phyloP scores from a whole-genome alignment of 805 yeast species.

The Sungouiella blattae region DNA sequence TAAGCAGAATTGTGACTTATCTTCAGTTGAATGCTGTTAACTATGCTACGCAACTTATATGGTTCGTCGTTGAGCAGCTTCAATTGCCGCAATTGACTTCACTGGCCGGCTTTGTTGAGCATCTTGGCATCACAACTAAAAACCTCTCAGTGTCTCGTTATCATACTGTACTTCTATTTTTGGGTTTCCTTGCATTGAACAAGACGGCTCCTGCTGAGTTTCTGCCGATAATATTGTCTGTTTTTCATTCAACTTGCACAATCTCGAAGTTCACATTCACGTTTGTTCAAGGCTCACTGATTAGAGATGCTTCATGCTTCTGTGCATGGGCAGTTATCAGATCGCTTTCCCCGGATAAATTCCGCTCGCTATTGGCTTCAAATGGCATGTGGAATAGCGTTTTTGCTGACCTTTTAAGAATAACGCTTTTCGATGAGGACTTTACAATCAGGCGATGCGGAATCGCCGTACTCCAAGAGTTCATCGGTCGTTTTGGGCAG shows the following conservation, averaged over 20 bases:
- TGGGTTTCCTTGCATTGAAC: slow-evolving; percentile 44
- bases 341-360: slow-evolving; percentile 19
- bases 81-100: too few relatives aligned
- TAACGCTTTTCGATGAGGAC: slow-evolving; percentile 69
- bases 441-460: slow-evolving; percentile 75
- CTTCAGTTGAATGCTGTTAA: slow-evolving; percentile 31
- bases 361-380: slow-evolving; percentile 11
- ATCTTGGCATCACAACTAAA: slow-evolving; percentile 23
- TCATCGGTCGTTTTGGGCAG: slow-evolving; percentile 70
- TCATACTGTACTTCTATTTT: slow-evolving; percentile 56
- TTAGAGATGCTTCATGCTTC: slow-evolving; percentile 83
- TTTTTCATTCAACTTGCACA: slow-evolving; percentile 46
- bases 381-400: slow-evolving; percentile 17
- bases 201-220: slow-evolving; percentile 21
- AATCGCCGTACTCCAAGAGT: slow-evolving; percentile 83
- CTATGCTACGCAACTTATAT: slow-evolving; percentile 42
- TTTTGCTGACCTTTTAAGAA: slow-evolving; percentile 41
- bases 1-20: slow-evolving; percentile 45
- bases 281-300: slow-evolving; percentile 56
- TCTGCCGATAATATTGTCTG: slow-evolving; percentile 24
- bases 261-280: slow-evolving; percentile 57
- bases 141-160: slow-evolving; percentile 39
- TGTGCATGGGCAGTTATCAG: slow-evolving; percentile 75
- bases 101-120: neutral
- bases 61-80: slow-evolving; percentile 29